A percentile compares a stretch with the other conserved stretches of the same genome.
phyloP scores from a whole-genome alignment of 176 grass and related monocot species.

The Juncus inflexus region DNA sequence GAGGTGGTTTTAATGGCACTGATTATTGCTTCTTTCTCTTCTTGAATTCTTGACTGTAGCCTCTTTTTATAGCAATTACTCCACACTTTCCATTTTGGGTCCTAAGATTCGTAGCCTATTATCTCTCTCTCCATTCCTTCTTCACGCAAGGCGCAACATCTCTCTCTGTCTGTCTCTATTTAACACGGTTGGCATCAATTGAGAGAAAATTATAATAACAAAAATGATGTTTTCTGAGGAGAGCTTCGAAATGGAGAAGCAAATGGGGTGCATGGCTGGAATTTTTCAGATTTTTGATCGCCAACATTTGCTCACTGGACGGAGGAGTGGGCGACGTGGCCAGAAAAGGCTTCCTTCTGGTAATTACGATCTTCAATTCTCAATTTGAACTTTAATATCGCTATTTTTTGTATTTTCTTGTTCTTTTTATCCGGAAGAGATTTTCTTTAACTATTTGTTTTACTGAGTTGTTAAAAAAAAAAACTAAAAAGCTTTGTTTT shows the following conservation, averaged over 20 bases:
- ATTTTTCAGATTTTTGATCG: conserved; percentile 96
- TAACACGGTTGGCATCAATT: conserved; percentile 10
- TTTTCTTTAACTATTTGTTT: conserved; percentile 8
- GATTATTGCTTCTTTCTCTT: conserved; percentile 24
- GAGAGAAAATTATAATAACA: conserved; percentile 25
- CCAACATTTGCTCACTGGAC: conserved; percentile 41
- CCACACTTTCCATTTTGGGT: conserved; percentile 18
- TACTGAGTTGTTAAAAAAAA: background rate
- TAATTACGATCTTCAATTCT: conserved; percentile 24
- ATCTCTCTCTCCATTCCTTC: conserved; percentile 11
- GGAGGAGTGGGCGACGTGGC: conserved; percentile 19
- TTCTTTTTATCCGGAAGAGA: background rate
- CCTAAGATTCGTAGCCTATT: conserved; percentile 9
- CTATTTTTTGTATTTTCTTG: background rate
- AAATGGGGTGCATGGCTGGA: conserved; percentile 82
- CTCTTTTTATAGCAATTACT: conserved; percentile 1
- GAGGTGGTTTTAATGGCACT: conserved; percentile 32
- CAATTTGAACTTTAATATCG: conserved; percentile 1
- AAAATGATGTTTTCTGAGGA: conserved; percentile 36
- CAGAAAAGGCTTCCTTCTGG: conserved; percentile 64
- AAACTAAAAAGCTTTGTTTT: background rate
- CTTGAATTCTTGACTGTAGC: conserved; percentile 13
- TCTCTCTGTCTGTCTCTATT: conserved; percentile 7
- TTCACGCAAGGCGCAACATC: too few species aligned
- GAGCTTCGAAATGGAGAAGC: conserved; percentile 51